Conservation (phyloP, 441 rosid genomes). For the Bruguiera hainesii region DNA sequence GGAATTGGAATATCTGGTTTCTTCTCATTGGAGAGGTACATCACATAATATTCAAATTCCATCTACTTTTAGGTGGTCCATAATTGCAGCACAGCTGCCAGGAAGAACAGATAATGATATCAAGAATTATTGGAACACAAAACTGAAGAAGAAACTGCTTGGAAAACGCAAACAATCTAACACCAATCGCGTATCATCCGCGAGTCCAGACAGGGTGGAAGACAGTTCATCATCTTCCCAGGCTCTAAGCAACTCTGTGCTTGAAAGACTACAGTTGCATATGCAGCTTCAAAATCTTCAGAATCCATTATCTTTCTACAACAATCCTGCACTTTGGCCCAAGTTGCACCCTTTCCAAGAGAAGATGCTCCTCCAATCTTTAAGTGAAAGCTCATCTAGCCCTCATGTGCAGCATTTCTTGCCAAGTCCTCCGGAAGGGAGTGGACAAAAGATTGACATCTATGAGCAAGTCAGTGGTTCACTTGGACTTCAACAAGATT, state of each 20-base stretch:
- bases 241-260: constrained; percentile 66
- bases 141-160: constrained; percentile 82
- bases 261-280: constrained; percentile 93
- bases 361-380: constrained; percentile 38
- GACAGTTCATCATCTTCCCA: constrained; percentile 40
- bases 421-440: constrained; percentile 24
- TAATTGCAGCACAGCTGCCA: constrained; percentile 97
- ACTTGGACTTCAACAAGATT: constrained; percentile 21
- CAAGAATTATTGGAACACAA: constrained; percentile 94
- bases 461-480: constrained; percentile 21
- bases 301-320: constrained; percentile 61
- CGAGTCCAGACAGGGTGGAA: constrained; percentile 27
- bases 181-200: constrained; percentile 24
- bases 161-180: constrained; percentile 68
- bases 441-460: constrained; percentile 16
- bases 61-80: constrained; percentile 65
- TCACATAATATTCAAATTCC: neutral
- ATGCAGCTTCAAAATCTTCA: constrained; percentile 80
- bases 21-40: constrained; percentile 6
- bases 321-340: constrained; percentile 75
- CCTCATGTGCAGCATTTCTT: constrained; percentile 27
- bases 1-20: neutral
- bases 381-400: constrained; percentile 27
- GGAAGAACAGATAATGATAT: constrained; percentile 96
- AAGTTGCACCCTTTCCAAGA: constrained; percentile 63